phyloP scores from a whole-genome alignment of 306 rosid genomes.

The Comarum palustre region DNA sequence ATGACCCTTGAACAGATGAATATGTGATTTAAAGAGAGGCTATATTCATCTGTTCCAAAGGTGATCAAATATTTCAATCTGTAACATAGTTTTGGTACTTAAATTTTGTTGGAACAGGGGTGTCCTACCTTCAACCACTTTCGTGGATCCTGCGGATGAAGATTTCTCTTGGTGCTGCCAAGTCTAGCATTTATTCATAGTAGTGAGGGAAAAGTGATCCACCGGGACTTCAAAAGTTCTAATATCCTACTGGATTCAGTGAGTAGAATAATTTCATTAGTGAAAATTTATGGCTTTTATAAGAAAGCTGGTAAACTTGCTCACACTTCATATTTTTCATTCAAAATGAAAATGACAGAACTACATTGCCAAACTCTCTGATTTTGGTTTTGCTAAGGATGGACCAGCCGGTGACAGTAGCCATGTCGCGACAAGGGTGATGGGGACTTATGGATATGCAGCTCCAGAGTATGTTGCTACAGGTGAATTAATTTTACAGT shows the following conservation, averaged over 20 bases:
- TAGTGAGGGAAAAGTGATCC: conserved; percentile 74
- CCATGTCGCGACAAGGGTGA: too few species aligned
- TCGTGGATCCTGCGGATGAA: conserved; percentile 74
- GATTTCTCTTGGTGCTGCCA: conserved; percentile 84
- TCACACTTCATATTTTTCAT: conserved; percentile 14
- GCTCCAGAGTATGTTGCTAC: too few species aligned
- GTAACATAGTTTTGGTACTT: conserved; percentile 6
- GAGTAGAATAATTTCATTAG: conserved; percentile 19
- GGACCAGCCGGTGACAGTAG: too few species aligned
- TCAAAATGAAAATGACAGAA: conserved; percentile 43
- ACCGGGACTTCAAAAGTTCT: conserved; percentile 71
- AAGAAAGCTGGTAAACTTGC: conserved; percentile 13
- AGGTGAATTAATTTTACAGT: too few species aligned
- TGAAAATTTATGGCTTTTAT: background rate
- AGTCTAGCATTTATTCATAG: conserved; percentile 89
- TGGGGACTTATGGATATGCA: too few species aligned
- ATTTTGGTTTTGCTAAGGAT: too few species aligned
- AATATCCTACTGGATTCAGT: conserved; percentile 81
- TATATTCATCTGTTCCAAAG: too few species aligned
- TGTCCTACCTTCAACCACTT: conserved; percentile 75
- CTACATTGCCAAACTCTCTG: too few species aligned
- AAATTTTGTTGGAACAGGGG: conserved; percentile 45
- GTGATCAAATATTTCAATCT: conserved; percentile 4
- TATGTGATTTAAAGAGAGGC: too few species aligned
- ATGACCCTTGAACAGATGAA: too few species aligned